Conservation (phyloP, 441 rosid species). For the Gossypium trilobum region DNA sequence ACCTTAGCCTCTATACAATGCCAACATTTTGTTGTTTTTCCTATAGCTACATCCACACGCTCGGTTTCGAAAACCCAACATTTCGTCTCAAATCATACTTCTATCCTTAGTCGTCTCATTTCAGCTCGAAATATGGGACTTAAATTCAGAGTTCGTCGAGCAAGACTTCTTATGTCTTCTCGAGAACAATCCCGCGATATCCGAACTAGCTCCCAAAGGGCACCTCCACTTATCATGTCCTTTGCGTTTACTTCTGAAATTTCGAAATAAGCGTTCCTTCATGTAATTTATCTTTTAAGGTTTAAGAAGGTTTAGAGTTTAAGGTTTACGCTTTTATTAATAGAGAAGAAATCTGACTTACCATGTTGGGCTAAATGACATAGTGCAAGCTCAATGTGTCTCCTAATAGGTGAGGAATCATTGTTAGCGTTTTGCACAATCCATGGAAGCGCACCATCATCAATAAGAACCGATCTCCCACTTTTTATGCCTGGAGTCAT, state of each 20-base stretch:
- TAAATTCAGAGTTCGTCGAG: slow-evolving; percentile 58
- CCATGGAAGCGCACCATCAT: slow-evolving; percentile 95
- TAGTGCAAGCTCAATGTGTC: slow-evolving; percentile 89
- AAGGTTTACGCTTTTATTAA: not conserved
- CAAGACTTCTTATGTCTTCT: slow-evolving; percentile 84
- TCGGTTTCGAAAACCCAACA: not conserved
- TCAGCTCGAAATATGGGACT: slow-evolving; percentile 69
- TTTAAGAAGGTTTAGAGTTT: not conserved
- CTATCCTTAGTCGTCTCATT: slow-evolving; percentile 69
- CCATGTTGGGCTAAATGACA: slow-evolving; percentile 98
- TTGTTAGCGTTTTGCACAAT: slow-evolving; percentile 84
- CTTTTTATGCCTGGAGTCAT: slow-evolving; percentile 46
- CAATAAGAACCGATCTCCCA: slow-evolving; percentile 80
- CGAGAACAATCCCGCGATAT: slow-evolving; percentile 85
- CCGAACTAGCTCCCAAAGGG: slow-evolving; percentile 92
- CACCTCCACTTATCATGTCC: slow-evolving; percentile 93
- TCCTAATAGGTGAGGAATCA: slow-evolving; percentile 84
- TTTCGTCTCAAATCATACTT: slow-evolving; percentile 29
- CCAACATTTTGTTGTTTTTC: not conserved
- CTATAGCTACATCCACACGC: not conserved
- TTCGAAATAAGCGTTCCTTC: not conserved
- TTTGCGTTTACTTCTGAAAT: slow-evolving; percentile 80
- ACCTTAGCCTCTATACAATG: slow-evolving; percentile 16
- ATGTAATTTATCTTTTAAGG: not conserved
- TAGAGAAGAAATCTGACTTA: slow-evolving; percentile 21